A percentile compares a stretch with the other conserved stretches of the same genome.
These are phyloP conservation scores for Debaryomyces maramus DNA, from an alignment of 805 yeast genomes.

Conservation along the genomic window DNA sequence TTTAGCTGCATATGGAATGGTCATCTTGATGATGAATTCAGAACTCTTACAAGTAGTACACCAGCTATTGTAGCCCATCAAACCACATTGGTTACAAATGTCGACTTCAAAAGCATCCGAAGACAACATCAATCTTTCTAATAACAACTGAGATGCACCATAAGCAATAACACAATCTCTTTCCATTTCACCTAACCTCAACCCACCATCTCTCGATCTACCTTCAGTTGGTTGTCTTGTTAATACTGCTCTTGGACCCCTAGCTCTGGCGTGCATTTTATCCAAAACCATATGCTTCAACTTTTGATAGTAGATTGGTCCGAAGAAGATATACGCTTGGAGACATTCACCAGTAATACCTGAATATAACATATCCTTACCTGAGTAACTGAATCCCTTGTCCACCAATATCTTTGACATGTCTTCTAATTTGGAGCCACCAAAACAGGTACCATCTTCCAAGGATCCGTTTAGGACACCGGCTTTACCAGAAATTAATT, in stretches of 20 bases:
- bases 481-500: constrained; percentile 93
- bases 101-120: constrained; percentile 98
- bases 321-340: constrained; percentile 97
- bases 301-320: constrained; percentile 97
- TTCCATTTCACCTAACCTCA: constrained; percentile 98
- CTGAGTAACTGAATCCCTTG: constrained; percentile 90
- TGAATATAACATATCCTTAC: constrained; percentile 95
- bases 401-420: constrained; percentile 90
- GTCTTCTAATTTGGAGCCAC: constrained; percentile 94
- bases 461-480: constrained; percentile 90
- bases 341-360: constrained; percentile 97
- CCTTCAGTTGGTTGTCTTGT: constrained; percentile 99
- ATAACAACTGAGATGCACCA: constrained; percentile 92
- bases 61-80: constrained; percentile 98
- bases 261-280: constrained; percentile 99
- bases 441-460: constrained; percentile 97
- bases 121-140: constrained; percentile 93
- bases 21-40: constrained; percentile 86
- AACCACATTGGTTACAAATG: constrained; percentile 89
- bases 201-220: constrained; percentile 98
- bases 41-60: constrained; percentile 93
- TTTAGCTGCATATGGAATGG: constrained; percentile 98
- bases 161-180: constrained; percentile 99
- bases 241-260: constrained; percentile 97
- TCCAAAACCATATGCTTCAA: constrained; percentile 98